A percentile compares a stretch with the other conserved stretches of the same genome.
phyloP scores from a whole-genome alignment of 106 monocot genomes.

The Ottelia alismoides region DNA sequence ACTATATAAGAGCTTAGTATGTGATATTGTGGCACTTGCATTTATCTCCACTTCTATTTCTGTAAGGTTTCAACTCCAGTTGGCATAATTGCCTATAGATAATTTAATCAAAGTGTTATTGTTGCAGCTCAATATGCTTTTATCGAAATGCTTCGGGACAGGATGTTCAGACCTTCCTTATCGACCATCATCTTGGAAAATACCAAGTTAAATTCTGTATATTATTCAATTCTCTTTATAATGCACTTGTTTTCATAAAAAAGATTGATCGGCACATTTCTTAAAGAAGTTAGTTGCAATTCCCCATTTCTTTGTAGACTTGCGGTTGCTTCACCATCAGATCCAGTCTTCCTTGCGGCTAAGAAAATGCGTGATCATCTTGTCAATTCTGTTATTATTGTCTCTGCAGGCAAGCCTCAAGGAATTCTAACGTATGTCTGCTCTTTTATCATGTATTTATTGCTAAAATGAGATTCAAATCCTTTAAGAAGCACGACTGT shows the following conservation, averaged over 20 bases:
- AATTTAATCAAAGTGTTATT: too few relatives aligned
- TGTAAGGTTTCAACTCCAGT: too few relatives aligned
- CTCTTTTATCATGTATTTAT: too few relatives aligned
- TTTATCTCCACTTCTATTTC: too few relatives aligned
- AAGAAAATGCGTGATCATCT: constrained; percentile 19
- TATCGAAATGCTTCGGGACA: constrained; percentile 18
- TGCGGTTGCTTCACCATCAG: constrained; percentile 10
- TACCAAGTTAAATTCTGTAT: constrained; percentile 1
- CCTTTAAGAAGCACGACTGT: too few relatives aligned
- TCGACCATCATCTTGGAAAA: constrained; percentile 15
- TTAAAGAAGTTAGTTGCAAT: too few relatives aligned
- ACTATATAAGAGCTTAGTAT: too few relatives aligned
- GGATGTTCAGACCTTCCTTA: constrained; percentile 19
- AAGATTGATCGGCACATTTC: neutral
- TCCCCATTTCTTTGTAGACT: too few relatives aligned
- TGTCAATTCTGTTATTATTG: constrained; percentile 7
- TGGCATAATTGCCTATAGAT: too few relatives aligned
- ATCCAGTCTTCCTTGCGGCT: constrained; percentile 13
- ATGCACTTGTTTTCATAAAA: neutral
- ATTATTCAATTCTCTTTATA: neutral
- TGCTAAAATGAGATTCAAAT: too few relatives aligned
- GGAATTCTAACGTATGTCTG: constrained; percentile 20
- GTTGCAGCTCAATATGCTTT: constrained; percentile 13
- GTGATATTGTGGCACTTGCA: too few relatives aligned
- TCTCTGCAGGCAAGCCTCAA: constrained; percentile 6